Base-by-base conservation (phyloP, 129 eudicot genomes). In the Flaveria brownii region DNA sequence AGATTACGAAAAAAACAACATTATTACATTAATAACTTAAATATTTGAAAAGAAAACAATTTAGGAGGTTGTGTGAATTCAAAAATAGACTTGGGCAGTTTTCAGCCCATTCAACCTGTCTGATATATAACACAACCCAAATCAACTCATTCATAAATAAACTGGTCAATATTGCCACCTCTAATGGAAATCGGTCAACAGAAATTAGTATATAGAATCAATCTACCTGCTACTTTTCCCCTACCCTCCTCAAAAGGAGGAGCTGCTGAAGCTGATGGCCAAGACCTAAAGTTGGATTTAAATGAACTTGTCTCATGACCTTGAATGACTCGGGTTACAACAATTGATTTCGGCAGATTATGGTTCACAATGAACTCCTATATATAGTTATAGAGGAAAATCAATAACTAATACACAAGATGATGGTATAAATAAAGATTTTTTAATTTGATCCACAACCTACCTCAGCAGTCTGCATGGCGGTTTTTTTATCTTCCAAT, bases 221-320 rank as follows among this genome's bases (percentile, higher is more conserved):
- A 73, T 57, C 8, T 85, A 95, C 99, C 99, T 84, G 99, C 97
- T 56, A 95, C 97, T 89, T 87, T 91, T 73, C 94, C 94, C 81
- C 97, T 87, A 82, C 94, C 93, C 81, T 91, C 99, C 50, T 80
- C 83, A 42, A 46, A 22, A 82, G 80, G 85, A 78, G 96, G 72
- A 69, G 91, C 84, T 43, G 89, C 92, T 66, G 99, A 86, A 80
- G 93, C 92, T 74, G 91, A 79, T 78, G 96, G 82, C 99, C 99
- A 95, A 36, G 97, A 87, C 59, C 74, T 91, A 74, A 95, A 91
- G 78, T 91, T 87, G 81, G 97, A 83, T 84, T 91, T 95, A 61
- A 91, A 95, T 63, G 91, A 82, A 85, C 77, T 87, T 28, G 96
- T 87, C 80, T 95, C 99, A 72, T 95, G 85, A 46, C 99, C 96